These are phyloP conservation scores for Debaryomyces psychrophilus DNA, from an alignment of 1,139 yeast genomes.

Conservation along the genomic window DNA sequence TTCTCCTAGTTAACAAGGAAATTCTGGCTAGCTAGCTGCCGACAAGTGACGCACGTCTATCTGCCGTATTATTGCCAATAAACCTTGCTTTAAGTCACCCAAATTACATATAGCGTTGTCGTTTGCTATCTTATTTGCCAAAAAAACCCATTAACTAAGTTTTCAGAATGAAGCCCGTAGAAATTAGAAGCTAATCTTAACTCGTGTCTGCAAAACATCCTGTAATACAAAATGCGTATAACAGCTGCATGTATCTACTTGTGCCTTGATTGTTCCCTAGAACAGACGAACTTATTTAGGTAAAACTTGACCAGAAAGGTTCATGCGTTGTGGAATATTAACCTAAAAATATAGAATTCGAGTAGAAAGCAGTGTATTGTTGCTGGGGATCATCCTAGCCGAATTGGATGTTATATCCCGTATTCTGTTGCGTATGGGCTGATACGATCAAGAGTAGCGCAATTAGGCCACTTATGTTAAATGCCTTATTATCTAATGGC, in stretches of 20 bases:
- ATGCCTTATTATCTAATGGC: no score
- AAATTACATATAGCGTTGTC: background rate
- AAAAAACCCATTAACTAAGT: background rate
- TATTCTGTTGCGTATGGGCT: no score
- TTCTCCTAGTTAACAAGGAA: no score
- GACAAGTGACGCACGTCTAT: no score
- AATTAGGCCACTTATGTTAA: no score
- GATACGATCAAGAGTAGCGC: no score
- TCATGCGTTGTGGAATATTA: background rate
- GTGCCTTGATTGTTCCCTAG: background rate
- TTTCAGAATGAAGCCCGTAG: background rate
- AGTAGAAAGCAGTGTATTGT: background rate
- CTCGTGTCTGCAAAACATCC: background rate
- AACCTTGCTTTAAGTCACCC: no score
- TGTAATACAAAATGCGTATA: background rate
- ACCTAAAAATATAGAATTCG: background rate
- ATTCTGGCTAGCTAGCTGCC: no score
- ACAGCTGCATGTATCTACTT: background rate
- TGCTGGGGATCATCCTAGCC: no score
- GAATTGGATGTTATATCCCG: no score
- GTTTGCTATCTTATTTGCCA: no score
- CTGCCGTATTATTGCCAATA: no score
- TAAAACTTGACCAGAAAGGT: background rate
- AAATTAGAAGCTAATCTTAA: background rate
- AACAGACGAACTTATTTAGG: background rate